Conservation (phyloP, 192 early-diverging fungal species). For the Backusella morwellensis region DNA sequence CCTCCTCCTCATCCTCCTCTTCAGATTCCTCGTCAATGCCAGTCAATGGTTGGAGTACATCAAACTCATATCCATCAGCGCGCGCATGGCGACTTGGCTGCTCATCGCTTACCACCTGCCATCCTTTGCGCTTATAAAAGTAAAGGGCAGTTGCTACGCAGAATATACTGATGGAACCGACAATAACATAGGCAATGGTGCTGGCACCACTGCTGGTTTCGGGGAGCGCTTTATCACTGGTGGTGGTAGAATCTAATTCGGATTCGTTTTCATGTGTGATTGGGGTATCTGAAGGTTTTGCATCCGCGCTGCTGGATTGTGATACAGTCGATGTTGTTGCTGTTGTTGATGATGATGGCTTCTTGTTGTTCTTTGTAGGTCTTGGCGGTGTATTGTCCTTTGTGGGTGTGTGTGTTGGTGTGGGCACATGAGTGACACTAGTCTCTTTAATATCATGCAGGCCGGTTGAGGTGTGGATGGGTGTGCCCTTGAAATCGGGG, state of each 20-base stretch:
- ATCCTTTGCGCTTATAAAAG: conserved; percentile 12
- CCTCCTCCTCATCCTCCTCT: conserved; percentile 11
- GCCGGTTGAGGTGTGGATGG: background rate
- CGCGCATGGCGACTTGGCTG: background rate
- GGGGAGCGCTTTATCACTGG: background rate
- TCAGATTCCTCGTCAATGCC: conserved; percentile 19
- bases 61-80: conserved; percentile 23
- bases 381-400: background rate
- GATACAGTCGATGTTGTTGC: background rate
- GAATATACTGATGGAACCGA: conserved; percentile 20
- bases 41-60: conserved; percentile 7
- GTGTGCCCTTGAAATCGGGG: conserved; percentile 12
- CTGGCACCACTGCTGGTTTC: background rate
- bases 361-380: conserved; percentile 14
- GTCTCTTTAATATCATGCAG: background rate
- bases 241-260: background rate
- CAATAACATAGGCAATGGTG: conserved; percentile 14
- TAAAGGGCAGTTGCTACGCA: conserved; percentile 16
- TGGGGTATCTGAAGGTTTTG: background rate
- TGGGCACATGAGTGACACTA: background rate
- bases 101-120: background rate
- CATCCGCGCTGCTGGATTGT: background rate
- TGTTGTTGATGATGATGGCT: too few species aligned
- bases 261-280: background rate
- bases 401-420: background rate